Base-by-base conservation (phyloP, 495 filamentous ascomycete species). In the Lindgomyces ingoldianus region DNA sequence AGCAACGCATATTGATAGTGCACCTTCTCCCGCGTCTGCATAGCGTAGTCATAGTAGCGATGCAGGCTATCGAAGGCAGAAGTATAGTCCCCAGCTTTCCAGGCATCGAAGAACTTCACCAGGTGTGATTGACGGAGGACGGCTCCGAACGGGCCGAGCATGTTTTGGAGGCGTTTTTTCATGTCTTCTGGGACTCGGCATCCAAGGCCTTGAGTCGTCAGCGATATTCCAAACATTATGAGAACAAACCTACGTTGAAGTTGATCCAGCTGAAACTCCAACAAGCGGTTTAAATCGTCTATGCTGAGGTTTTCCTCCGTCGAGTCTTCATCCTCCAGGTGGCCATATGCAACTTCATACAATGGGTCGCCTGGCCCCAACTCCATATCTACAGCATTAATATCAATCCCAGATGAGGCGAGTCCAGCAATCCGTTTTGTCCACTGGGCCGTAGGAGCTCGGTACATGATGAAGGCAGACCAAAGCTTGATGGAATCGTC, bases 1-100 rank as follows among this genome's bases (percentile, higher is more conserved):
- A 98, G 84, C n/a, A 97, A 79, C 12, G 95, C 95, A 72, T 97
- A 98, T 69, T 97, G 94, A 73, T 98, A 98, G 65, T 92, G 91
- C n/a, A 83, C 84, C 21, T 89, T 85, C 72, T 95, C 89, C 25
- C 86, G 78, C 66, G 85, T 90, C 64, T 95, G 90, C 90, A 97
- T 92, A 4, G 91, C 94, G 76, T 96, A 96, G 74, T 98, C 94
- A 72, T 96, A 98, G 74, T 96, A 98, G 41, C 91, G 87, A 73
- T 98, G 93, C 26, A 98, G 82, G 65, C 88, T 87, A 62, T 98
- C 93, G 73, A 97, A 93, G 0, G 93, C 88, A 0, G 87, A 88
- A 12, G 91, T 84, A 71, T 93, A 96, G 74, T 98, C 93, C 0
- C 95, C 95, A 11, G 91, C 84, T 63, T 85, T 83, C 94, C 92